phyloP scores from a whole-genome alignment of 1,284 basidiomycete genomes.

The Cutaneotrichosporon cavernicola region DNA sequence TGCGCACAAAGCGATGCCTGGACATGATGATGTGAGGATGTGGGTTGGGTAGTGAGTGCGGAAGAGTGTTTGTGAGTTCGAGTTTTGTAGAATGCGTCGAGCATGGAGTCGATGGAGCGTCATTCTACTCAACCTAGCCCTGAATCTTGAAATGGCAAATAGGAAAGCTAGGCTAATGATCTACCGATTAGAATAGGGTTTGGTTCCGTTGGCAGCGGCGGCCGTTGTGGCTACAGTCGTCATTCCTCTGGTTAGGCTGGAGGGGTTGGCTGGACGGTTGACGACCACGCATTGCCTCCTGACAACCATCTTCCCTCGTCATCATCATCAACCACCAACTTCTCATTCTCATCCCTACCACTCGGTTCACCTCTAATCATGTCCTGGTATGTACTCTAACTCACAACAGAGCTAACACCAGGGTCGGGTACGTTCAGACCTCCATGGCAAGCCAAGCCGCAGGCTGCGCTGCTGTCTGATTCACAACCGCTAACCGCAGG shows the following conservation, averaged over 20 bases:
- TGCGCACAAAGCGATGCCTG: conserved; percentile 83
- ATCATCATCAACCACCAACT: not conserved
- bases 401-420: not conserved
- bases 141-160: not conserved
- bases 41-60: not conserved
- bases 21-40: conserved; percentile 58
- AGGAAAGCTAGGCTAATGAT: not conserved
- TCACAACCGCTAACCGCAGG: conserved; percentile 54
- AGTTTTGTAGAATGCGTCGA: not conserved
- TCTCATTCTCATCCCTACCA: not conserved
- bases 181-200: not conserved
- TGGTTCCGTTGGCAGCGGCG: not conserved
- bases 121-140: not conserved
- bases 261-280: not conserved
- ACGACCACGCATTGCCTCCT: not conserved
- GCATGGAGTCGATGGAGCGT: not conserved
- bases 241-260: not conserved
- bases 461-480: not conserved
- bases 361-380: conserved; percentile 1
- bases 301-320: not conserved
- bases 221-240: not conserved
- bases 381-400: conserved; percentile 17
- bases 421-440: conserved; percentile 18
- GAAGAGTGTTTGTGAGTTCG: not conserved
- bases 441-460: not conserved